Percentiles rank a stretch among this genome's conserved stretches.
Evolutionary conservation across 2,329 filamentous ascomycete genomes (phyloP).

Genomic region (Dothideomycetes sp.): DNA sequence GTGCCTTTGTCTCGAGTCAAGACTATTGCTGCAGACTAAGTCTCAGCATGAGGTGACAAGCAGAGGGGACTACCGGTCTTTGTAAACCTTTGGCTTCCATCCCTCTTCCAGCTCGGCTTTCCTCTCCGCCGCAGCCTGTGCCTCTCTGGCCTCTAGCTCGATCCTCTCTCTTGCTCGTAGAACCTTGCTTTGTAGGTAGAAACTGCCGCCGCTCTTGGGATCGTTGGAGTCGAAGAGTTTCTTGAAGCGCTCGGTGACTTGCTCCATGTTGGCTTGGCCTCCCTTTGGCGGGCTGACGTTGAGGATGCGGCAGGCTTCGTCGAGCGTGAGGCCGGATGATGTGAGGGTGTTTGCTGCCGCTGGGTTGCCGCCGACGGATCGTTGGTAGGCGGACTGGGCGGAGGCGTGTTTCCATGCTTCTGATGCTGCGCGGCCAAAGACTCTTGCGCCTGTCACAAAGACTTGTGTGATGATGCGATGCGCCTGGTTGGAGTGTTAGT

Average conservation of each 20-base stretch:
- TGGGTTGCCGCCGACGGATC: constrained; percentile 13
- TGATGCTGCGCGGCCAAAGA: constrained; percentile 82
- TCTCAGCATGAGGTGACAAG: constrained; percentile 4
- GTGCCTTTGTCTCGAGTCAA: no score
- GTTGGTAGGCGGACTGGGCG: constrained; percentile 38
- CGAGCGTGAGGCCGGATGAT: constrained; percentile 71
- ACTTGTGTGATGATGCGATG: constrained; percentile 92
- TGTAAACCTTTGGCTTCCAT: constrained; percentile 92
- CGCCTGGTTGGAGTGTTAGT: constrained; percentile 47
- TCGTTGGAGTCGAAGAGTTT: constrained; percentile 89
- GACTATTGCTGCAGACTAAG: constrained; percentile 5
- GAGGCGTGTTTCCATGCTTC: constrained; percentile 95
- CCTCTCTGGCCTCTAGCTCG: constrained; percentile 70
- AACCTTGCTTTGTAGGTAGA: constrained; percentile 97
- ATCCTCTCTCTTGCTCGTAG: constrained; percentile 83
- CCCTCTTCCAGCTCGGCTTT: constrained; percentile 75
- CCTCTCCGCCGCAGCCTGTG: constrained; percentile 57
- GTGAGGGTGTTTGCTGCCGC: constrained; percentile 42
- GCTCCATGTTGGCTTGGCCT: constrained; percentile 66
- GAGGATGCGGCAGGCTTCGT: constrained; percentile 94
- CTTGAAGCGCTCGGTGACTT: constrained; percentile 82
- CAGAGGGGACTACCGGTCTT: constrained; percentile 51
- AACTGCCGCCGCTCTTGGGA: constrained; percentile 89
- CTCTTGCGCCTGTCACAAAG: constrained; percentile 78
- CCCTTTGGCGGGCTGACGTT: constrained; percentile 82